Base-by-base conservation (phyloP, 208 protist species). In the Leishmania guyanensis region DNA sequence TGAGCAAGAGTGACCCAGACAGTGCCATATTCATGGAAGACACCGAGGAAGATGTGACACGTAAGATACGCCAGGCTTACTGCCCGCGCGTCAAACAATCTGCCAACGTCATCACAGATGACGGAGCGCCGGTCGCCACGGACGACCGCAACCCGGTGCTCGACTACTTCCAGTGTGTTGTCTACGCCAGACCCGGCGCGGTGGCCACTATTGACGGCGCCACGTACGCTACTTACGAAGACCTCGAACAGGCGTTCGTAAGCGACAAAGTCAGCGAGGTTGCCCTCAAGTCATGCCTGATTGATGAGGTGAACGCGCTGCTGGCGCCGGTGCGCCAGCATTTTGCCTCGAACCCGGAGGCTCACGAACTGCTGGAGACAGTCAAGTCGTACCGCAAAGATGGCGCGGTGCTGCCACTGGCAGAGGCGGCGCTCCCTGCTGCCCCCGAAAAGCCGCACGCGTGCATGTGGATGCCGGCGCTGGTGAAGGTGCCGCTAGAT, bases 21-120 rank as follows among this genome's bases (percentile, higher is more conserved):
- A 99, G 98, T 72, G 99, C 99, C 75, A 99, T 99, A 78, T 99
- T 99, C 84, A 99, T 99, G 98, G 99, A 99, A 84, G 99, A 99
- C 84, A 90, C 86, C 62, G 86, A 76, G 17, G 97, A 98, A 77
- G 98, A 99, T 65, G 98, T 99, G 5, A 90, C 89, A 20, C 88
- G 90, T 12, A 99, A 99, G 87, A 98, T 99, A 53, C 85, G 85
- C 1, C 91, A 96, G 53, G 98, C 98, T 10, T 99, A 97, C 89
- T 99, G 99, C 90, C 98, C 98, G 33, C 84, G 90, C 51, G 89
- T 90, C 17, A 81, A 78, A 51, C 93, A 96, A 79, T 75, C 86
- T 5, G 79, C 70, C 51, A 39, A 58, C 22, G 89, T 76, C 60
- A 84, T 96, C 56, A 90, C 84, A 3, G 93, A 96, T 17, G 94